Conservation (phyloP, 257 asterid genomes). For the Ilex asprella region DNA sequence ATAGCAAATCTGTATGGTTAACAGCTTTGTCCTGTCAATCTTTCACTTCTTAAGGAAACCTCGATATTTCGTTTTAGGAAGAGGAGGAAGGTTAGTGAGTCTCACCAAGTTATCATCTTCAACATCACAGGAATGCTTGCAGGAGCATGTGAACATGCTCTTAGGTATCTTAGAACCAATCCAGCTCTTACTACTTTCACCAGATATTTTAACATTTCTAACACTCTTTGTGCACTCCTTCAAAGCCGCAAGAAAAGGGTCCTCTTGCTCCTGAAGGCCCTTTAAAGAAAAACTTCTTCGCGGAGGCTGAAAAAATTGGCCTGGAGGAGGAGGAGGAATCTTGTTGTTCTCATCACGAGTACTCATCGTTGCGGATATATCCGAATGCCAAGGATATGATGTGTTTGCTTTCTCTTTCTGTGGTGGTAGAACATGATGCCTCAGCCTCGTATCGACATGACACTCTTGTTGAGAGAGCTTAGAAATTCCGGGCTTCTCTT, state of each 20-base stretch:
- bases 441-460: conserved; percentile 1
- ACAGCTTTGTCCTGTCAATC: too few species aligned
- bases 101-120: conserved; percentile 35
- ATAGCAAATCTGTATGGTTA: too few species aligned
- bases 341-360: neutral
- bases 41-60: conserved; percentile 6
- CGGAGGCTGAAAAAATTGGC: conserved; percentile 9
- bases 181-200: conserved; percentile 10
- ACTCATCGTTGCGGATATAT: neutral
- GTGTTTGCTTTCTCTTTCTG: neutral
- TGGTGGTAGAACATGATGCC: too few species aligned
- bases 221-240: conserved; percentile 35
- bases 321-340: conserved; percentile 43
- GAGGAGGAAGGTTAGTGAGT: conserved; percentile 40
- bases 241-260: conserved; percentile 58
- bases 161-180: conserved; percentile 3
- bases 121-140: conserved; percentile 43
- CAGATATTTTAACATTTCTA: neutral
- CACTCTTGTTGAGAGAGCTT: conserved; percentile 31
- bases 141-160: conserved; percentile 24
- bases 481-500: conserved; percentile 62
- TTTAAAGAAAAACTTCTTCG: conserved; percentile 17
- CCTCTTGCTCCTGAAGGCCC: conserved; percentile 25
- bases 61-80: conserved; percentile 33
- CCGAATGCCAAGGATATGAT: neutral